phyloP scores from a whole-genome alignment of 371 early-diverging fungal species.

The Circinella minor region DNA sequence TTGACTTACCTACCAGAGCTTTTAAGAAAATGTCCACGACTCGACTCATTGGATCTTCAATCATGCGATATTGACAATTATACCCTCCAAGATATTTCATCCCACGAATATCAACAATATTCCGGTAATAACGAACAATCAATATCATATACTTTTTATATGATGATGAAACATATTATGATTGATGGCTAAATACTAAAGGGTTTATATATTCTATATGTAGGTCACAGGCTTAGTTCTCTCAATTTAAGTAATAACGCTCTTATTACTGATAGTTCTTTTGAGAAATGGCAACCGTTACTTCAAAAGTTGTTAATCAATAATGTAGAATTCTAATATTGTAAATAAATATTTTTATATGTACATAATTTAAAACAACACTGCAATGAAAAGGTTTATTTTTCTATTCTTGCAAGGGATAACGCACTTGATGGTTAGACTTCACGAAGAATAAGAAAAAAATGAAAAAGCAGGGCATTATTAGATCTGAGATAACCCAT shows the following conservation, averaged over 20 bases:
- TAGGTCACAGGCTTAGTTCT: not conserved
- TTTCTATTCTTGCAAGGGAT: not conserved
- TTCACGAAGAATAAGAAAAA: too few species aligned
- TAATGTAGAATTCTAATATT: not conserved
- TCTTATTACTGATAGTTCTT: constrained; percentile 19
- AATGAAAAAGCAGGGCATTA: not conserved
- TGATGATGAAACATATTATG: too few species aligned
- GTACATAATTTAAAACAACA: too few species aligned
- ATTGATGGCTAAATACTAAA: too few species aligned
- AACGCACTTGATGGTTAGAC: not conserved
- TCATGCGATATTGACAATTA: constrained; percentile 24
- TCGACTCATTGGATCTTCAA: constrained; percentile 21
- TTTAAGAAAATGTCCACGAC: constrained; percentile 7
- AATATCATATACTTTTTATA: too few species aligned
- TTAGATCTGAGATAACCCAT: not conserved
- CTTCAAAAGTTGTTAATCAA: not conserved
- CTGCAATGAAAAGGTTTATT: too few species aligned
- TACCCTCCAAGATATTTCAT: not conserved
- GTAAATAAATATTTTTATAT: not conserved
- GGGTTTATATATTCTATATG: too few species aligned
- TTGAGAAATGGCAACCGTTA: constrained; percentile 21
- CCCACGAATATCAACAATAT: not conserved
- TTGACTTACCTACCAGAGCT: constrained; percentile 7
- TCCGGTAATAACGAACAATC: not conserved
- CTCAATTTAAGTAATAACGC: constrained; percentile 27